Evolutionary conservation across 805 yeast species (phyloP).

Genomic region (Sungouiella thailandica): DNA sequence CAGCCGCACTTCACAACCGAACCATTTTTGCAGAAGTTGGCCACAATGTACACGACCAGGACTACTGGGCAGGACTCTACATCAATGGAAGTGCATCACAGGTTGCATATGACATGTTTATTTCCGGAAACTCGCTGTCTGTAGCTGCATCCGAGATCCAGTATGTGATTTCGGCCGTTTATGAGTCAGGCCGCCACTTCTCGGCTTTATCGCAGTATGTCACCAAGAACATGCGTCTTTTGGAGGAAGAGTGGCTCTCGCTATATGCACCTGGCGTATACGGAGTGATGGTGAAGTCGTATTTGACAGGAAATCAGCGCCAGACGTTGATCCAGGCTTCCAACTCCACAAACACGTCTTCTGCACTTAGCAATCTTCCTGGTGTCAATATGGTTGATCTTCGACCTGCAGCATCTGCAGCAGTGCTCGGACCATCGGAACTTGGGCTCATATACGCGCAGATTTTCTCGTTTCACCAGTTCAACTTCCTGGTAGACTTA

Average conservation of each 20-base stretch:
- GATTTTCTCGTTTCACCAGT: constrained; percentile 31
- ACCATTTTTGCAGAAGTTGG: constrained; percentile 16
- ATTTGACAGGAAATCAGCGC: constrained; percentile 14
- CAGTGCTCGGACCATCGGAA: constrained; percentile 28
- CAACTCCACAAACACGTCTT: constrained; percentile 8
- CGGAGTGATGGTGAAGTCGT: constrained; percentile 11
- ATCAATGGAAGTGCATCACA: constrained; percentile 24
- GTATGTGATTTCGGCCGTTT: constrained; percentile 16
- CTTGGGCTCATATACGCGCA: constrained; percentile 30
- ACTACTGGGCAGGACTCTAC: constrained; percentile 28
- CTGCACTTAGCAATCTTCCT: constrained; percentile 19
- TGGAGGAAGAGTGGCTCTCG: constrained; percentile 19
- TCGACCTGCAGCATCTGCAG: constrained; percentile 17
- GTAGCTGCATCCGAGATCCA: constrained; percentile 13
- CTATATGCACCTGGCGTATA: constrained; percentile 18
- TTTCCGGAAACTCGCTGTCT: constrained; percentile 12
- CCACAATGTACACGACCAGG: constrained; percentile 21
- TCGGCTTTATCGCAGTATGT: constrained; percentile 34
- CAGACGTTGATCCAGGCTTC: constrained; percentile 5
- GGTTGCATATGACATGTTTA: constrained; percentile 12
- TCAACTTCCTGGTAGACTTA: constrained; percentile 26
- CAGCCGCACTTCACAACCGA: constrained; percentile 16
- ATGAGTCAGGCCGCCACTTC: constrained; percentile 27
- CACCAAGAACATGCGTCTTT: constrained; percentile 15
- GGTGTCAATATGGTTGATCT: constrained; percentile 18